These are phyloP conservation scores for Starmera pachycereana DNA, from an alignment of 805 yeast genomes.

Conservation along the genomic window DNA sequence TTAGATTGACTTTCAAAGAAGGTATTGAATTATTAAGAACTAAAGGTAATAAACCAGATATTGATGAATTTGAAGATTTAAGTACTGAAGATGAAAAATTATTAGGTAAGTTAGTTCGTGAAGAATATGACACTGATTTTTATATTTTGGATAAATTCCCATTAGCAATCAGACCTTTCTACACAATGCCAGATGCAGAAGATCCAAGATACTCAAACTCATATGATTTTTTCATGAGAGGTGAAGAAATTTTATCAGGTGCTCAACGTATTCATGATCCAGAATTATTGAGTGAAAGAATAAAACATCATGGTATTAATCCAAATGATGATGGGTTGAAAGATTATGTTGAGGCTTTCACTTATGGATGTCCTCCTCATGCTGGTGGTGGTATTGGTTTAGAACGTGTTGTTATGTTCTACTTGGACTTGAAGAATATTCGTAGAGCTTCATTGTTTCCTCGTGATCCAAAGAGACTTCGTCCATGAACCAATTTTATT, in stretches of 20 bases:
- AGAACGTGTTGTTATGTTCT: conserved; percentile 98
- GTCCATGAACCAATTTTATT: conserved; percentile 41
- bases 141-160: conserved; percentile 98
- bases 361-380: conserved; percentile 95
- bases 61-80: conserved; percentile 74
- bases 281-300: conserved; percentile 68
- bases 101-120: conserved; percentile 84
- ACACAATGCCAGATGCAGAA: conserved; percentile 96
- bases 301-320: conserved; percentile 75
- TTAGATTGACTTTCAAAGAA: conserved; percentile 78
- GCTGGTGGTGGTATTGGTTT: conserved; percentile 99
- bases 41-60: conserved; percentile 74
- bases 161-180: conserved; percentile 91
- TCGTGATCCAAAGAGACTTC: conserved; percentile 91
- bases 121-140: conserved; percentile 94
- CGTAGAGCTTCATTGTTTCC: conserved; percentile 99
- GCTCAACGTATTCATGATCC: conserved; percentile 99
- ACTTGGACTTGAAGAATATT: conserved; percentile 90
- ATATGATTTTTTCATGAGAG: conserved; percentile 99
- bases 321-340: conserved; percentile 72
- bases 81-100: conserved; percentile 91
- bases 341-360: conserved; percentile 89
- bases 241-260: conserved; percentile 98
- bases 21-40: conserved; percentile 82
- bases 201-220: conserved; percentile 93